Conservation (phyloP, 257 asterid species). For the Lycium ferocissimum region DNA sequence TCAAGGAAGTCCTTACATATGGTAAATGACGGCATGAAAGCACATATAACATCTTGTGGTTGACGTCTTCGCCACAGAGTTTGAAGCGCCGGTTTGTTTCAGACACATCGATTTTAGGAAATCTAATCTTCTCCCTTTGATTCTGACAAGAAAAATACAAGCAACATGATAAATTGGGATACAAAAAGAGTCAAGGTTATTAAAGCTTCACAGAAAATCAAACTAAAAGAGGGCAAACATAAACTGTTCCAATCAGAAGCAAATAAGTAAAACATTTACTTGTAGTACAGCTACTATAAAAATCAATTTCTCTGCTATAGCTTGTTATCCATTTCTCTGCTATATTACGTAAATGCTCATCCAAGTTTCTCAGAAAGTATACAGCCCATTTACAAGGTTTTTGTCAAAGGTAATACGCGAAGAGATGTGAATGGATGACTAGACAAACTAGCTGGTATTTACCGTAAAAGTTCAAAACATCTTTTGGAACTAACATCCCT, state of each 20-base stretch:
- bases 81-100: slow-evolving; percentile 24
- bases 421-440: too few species aligned
- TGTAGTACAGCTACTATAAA: background rate
- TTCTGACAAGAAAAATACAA: slow-evolving; percentile 27
- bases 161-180: background rate
- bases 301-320: background rate
- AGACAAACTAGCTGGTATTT: too few species aligned
- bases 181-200: background rate
- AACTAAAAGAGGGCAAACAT: background rate
- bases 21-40: slow-evolving; percentile 28
- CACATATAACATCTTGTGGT: slow-evolving; percentile 26
- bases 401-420: background rate
- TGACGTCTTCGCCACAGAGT: slow-evolving; percentile 24
- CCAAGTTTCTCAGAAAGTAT: background rate
- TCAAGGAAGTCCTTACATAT: slow-evolving; percentile 31
- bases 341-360: background rate
- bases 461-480: too few species aligned
- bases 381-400: background rate
- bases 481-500: background rate
- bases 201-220: background rate
- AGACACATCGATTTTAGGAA: slow-evolving; percentile 20
- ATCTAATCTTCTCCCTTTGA: background rate
- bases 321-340: background rate
- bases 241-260: slow-evolving; percentile 4
- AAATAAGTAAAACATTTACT: background rate